Evolutionary conservation across 2,329 filamentous ascomycete genomes (phyloP).

Genomic region (Scolecobasidium constrictum): DNA sequence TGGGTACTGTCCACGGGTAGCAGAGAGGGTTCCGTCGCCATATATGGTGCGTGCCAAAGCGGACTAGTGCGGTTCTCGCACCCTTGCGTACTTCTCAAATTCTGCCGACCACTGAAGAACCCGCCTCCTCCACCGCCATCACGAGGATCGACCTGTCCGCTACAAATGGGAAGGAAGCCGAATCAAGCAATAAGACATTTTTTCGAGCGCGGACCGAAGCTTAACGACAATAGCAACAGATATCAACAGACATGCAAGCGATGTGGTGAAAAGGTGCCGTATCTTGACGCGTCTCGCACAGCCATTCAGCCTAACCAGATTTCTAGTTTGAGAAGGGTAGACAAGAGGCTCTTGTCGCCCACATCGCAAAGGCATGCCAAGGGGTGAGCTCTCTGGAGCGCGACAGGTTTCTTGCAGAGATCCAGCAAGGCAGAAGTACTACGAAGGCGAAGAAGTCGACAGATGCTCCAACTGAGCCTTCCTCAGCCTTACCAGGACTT

Average conservation of each 20-base stretch:
- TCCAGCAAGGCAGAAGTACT: constrained; percentile 24
- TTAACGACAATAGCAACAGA: constrained; percentile 81
- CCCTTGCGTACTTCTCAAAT: too few species aligned
- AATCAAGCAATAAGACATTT: constrained; percentile 79
- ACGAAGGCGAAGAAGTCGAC: background rate
- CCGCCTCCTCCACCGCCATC: background rate
- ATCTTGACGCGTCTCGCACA: background rate
- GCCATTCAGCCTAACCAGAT: background rate
- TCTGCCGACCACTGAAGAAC: background rate
- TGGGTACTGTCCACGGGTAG: too few species aligned
- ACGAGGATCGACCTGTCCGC: background rate
- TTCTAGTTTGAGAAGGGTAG: constrained; percentile 70
- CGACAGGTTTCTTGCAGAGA: constrained; percentile 5
- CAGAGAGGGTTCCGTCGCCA: too few species aligned
- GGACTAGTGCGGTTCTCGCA: too few species aligned
- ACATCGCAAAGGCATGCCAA: constrained; percentile 79
- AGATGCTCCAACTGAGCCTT: background rate
- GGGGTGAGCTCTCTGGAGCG: constrained; percentile 59
- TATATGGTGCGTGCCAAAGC: too few species aligned
- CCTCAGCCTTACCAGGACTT: constrained; percentile 39
- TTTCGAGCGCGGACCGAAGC: constrained; percentile 77
- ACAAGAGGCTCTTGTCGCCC: constrained; percentile 68
- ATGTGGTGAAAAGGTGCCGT: constrained; percentile 60
- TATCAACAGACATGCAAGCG: constrained; percentile 86
- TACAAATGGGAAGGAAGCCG: constrained; percentile 65